A percentile compares a stretch with the other conserved stretches of the same genome.
Conservation (phyloP, 2,329 filamentous ascomycete genomes). For the Cercospora beticola region DNA sequence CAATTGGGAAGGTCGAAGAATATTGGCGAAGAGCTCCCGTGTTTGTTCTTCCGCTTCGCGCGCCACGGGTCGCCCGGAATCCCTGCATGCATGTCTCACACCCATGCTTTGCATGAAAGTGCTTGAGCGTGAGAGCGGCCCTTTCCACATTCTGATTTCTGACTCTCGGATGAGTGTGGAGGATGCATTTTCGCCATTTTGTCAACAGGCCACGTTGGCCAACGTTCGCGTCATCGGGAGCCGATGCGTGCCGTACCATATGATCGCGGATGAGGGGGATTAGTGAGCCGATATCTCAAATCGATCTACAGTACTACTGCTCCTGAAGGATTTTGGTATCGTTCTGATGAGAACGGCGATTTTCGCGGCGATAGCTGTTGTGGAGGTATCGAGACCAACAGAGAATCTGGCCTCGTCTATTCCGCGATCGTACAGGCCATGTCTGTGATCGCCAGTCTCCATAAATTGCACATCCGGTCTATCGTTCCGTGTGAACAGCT, state of each 20-base stretch:
- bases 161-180: not conserved
- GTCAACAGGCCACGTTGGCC: not conserved
- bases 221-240: not conserved
- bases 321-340: not conserved
- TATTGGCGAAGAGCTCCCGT: not conserved
- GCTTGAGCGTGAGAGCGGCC: not conserved
- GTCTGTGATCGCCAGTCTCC: not conserved
- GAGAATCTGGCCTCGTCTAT: not conserved
- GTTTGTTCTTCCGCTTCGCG: not conserved
- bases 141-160: not conserved
- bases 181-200: not conserved
- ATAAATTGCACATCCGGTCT: not conserved
- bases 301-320: not conserved
- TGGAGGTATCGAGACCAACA: not conserved
- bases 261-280: not conserved
- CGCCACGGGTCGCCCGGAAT: not conserved
- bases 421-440: not conserved
- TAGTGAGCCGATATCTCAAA: not conserved
- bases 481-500: not conserved
- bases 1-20: constrained; percentile 1
- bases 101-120: not conserved
- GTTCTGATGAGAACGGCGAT: not conserved
- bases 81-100: constrained; percentile 9
- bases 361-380: not conserved
- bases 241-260: not conserved